Conservation (phyloP, 1,284 basidiomycete species). For the Ceratobasidium sp. region DNA sequence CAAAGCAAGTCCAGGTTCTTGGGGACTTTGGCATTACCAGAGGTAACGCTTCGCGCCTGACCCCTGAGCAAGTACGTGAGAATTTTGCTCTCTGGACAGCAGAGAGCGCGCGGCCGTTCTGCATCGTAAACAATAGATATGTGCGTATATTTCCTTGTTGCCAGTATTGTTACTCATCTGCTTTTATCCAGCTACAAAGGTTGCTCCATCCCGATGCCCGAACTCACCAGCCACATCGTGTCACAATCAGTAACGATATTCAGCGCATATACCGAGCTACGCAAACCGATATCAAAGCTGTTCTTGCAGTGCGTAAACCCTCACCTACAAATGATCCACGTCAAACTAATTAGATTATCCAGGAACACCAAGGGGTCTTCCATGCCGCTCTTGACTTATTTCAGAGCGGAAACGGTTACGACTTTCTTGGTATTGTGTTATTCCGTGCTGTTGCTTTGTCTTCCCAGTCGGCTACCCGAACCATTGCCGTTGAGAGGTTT, state of each 20-base stretch:
- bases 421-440: constrained; percentile 1
- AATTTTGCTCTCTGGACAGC: not conserved
- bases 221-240: not conserved
- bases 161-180: not conserved
- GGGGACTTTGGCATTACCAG: constrained; percentile 15
- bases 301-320: not conserved
- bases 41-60: not conserved
- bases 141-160: not conserved
- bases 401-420: not conserved
- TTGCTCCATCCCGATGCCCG: not conserved
- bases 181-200: not conserved
- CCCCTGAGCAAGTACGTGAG: not conserved
- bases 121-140: not conserved
- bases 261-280: not conserved
- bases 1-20: not conserved
- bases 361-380: not conserved
- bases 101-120: not conserved
- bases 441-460: not conserved
- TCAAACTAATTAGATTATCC: not conserved
- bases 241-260: not conserved
- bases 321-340: not conserved
- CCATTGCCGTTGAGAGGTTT: not conserved
- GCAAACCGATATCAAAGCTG: not conserved
- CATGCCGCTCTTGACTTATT: constrained; percentile 11
- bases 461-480: too few relatives aligned